Evolutionary conservation across 2,329 filamentous ascomycete genomes (phyloP), one percentile per base, ranked within the genome.

Genomic region (Leptographium flavum): DNA sequence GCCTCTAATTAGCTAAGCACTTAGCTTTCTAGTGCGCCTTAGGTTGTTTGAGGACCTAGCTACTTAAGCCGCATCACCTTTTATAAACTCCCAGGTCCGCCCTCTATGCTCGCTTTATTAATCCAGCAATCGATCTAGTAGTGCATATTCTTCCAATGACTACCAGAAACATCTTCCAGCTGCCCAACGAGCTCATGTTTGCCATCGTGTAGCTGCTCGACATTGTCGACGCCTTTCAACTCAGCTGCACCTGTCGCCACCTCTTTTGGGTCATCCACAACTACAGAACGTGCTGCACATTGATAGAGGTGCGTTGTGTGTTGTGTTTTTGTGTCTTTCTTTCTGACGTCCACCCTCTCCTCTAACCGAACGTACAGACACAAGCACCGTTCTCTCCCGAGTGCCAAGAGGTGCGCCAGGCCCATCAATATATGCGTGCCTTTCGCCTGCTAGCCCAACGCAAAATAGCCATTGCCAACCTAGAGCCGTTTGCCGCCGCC

Each of bases 161-260:
- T n/a, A n/a, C 64, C 58, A n/a, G n/a, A n/a, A 55, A 57, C 41
- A 52, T 67, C 21, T 47, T 57, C 31, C 51, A 47, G 15, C 47
- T 84, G 13, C 79, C 81, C 0, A 78, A 74, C 55, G 81, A 85
- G 59, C 64, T 84, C n/a, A 60, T 82, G 25, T 72, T 73, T 42
- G 67, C 73, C 43, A 70, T 84, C 43, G 66, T 71, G 8, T 62
- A 63, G 7, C 60, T 66, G 45, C 64, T 85, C 31, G 64, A 71
- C 19, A 60, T 79, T 23, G 67, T 75, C 39, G 76, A 82, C 51
- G 65, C 76, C 33, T 68, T 77, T 47, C 65, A 71, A 49, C 60
- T 83, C 37, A 69, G 71, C 35, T 63, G 67, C 39, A 68, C 68
- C 36, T 75, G 73, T 49, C 65, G 60, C 6, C 63, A 67, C 19